A percentile compares a stretch with the other conserved stretches of the same genome.
phyloP scores from a whole-genome alignment of 768 basidiomycete genomes.

The Suillus subalutaceus region DNA sequence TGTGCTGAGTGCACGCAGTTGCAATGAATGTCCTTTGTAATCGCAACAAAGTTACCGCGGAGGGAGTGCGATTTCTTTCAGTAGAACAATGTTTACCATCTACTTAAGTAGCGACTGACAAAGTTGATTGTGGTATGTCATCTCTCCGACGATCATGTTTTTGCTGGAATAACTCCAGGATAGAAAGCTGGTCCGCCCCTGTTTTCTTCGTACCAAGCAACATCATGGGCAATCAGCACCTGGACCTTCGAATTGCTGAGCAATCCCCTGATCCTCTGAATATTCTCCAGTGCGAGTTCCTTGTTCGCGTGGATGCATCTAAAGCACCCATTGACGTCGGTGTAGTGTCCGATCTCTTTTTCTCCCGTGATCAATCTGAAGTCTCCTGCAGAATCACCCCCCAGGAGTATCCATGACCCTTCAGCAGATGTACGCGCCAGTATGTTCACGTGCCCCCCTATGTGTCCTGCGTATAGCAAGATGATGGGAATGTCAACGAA shows the following conservation, averaged over 20 bases:
- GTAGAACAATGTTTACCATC: too few species aligned
- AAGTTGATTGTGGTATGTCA: too few species aligned
- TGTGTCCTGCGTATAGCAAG: constrained; percentile 38
- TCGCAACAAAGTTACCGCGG: too few species aligned
- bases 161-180: too few species aligned
- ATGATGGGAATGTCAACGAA: background rate
- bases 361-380: constrained; percentile 52
- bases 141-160: too few species aligned
- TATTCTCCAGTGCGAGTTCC: constrained; percentile 43
- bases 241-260: constrained; percentile 41
- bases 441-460: constrained; percentile 56
- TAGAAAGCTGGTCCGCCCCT: constrained; percentile 30
- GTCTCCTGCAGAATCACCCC: constrained; percentile 60
- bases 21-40: too few species aligned
- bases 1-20: too few species aligned
- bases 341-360: constrained; percentile 36
- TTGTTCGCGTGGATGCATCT: constrained; percentile 47
- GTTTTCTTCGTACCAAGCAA: constrained; percentile 49
- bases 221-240: constrained; percentile 54
- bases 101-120: too few species aligned
- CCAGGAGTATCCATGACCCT: constrained; percentile 59
- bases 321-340: constrained; percentile 27
- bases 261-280: constrained; percentile 41
- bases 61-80: too few species aligned
- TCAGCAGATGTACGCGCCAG: constrained; percentile 56